phyloP scores from a whole-genome alignment of 2,329 filamentous ascomycete genomes.

The Colletotrichum gloeosporioides region DNA sequence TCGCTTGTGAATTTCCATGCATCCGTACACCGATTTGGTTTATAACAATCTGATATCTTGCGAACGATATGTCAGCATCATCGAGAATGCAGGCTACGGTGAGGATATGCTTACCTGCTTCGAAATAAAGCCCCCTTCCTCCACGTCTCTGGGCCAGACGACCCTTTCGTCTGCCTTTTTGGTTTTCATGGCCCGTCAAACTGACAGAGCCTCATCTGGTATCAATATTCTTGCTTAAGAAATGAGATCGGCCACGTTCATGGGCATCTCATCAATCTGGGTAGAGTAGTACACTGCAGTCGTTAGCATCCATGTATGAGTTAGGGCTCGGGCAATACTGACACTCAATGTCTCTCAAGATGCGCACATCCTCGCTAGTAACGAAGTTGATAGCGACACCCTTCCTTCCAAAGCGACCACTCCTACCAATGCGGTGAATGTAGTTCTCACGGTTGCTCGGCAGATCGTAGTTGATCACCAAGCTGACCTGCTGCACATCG shows the following conservation, averaged over 20 bases:
- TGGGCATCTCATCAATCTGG: conserved; percentile 98
- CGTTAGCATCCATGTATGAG: conserved; percentile 34
- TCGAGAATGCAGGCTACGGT: not conserved
- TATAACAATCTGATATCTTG: conserved; percentile 8
- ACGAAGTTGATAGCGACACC: conserved; percentile 99
- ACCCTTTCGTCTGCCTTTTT: not conserved
- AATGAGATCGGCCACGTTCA: conserved; percentile 80
- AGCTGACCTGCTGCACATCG: conserved; percentile 96
- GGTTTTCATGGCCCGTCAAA: not conserved
- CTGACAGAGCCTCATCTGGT: not conserved
- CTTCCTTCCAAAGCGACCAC: conserved; percentile 94
- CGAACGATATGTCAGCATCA: not conserved
- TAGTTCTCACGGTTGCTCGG: conserved; percentile 99
- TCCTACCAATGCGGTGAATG: conserved; percentile 96
- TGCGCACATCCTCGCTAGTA: conserved; percentile 96
- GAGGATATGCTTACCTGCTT: conserved; percentile 5
- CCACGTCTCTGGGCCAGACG: conserved; percentile 16
- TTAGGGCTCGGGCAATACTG: conserved; percentile 40
- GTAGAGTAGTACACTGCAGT: conserved; percentile 86
- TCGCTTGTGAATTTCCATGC: not conserved
- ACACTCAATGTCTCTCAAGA: conserved; percentile 95
- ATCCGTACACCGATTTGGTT: not conserved
- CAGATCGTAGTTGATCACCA: conserved; percentile 99
- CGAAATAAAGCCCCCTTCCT: conserved; percentile 22
- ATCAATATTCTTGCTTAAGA: conserved; percentile 38